A percentile compares a stretch with the other conserved stretches of the same genome.
These are phyloP conservation scores for Trametes meyenii DNA, from an alignment of 768 basidiomycete species.

Conservation along the genomic window DNA sequence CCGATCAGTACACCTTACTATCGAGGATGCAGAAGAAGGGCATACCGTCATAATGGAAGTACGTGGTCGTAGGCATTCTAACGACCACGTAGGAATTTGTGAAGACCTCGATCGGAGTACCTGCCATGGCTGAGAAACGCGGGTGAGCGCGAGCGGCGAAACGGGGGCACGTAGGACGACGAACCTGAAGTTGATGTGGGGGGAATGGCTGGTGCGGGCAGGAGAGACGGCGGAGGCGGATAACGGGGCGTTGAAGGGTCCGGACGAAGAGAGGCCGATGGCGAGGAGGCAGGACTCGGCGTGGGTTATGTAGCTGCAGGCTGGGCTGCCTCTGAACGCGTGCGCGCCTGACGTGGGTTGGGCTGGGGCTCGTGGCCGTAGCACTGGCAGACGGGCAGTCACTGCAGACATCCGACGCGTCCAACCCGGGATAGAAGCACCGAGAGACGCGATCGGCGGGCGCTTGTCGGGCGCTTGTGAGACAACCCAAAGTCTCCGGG, in stretches of 20 bases:
- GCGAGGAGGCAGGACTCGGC: background rate
- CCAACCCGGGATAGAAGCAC: no score
- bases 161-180: background rate
- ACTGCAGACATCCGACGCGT: no score
- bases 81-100: conserved; percentile 40
- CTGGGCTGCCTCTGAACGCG: conserved; percentile 1
- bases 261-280: background rate
- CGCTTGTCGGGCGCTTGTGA: background rate
- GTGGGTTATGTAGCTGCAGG: background rate
- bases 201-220: background rate
- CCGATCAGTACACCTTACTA: background rate
- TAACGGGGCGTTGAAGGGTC: background rate
- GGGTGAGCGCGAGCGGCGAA: background rate
- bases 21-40: background rate
- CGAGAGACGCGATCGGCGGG: background rate
- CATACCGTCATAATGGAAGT: conserved; percentile 28
- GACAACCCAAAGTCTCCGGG: no score
- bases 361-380: background rate
- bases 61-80: conserved; percentile 26
- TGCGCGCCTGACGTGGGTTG: background rate
- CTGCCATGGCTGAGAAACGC: background rate
- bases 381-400: no score
- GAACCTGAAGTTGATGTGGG: background rate
- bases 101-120: conserved; percentile 25
- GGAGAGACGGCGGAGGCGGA: background rate